A percentile compares a stretch with the other conserved stretches of the same genome.
Conservation (phyloP, 208 protist species). For the Trypanosoma boissoni region DNA sequence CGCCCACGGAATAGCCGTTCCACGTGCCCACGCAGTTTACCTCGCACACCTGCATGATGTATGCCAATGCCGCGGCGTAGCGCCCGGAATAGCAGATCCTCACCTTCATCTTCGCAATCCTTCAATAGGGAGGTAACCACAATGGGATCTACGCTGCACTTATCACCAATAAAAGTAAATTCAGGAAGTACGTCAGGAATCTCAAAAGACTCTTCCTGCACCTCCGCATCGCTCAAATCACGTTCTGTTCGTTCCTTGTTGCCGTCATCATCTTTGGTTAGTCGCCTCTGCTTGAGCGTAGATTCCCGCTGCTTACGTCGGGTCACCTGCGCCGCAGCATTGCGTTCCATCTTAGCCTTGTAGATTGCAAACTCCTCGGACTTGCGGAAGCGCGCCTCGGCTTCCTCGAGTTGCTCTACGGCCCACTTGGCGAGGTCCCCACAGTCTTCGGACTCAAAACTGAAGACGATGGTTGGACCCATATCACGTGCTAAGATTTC, state of each 20-base stretch:
- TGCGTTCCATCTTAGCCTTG: conserved; percentile 56
- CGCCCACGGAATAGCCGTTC: conserved; percentile 92
- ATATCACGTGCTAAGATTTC: conserved; percentile 83
- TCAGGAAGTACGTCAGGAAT: conserved; percentile 84
- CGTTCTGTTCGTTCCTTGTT: conserved; percentile 50
- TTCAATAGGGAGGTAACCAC: conserved; percentile 44
- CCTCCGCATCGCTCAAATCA: conserved; percentile 47
- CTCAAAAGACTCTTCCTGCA: conserved; percentile 52
- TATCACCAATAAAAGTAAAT: conserved; percentile 81
- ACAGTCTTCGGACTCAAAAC: conserved; percentile 87
- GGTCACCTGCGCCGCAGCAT: conserved; percentile 56
- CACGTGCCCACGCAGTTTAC: conserved; percentile 84
- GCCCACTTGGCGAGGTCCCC: conserved; percentile 82
- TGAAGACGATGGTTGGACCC: conserved; percentile 91
- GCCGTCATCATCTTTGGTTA: conserved; percentile 73
- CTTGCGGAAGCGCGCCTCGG: conserved; percentile 72
- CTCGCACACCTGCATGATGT: conserved; percentile 90
- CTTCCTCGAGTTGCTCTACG: conserved; percentile 70
- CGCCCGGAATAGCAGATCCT: conserved; percentile 62
- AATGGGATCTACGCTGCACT: conserved; percentile 43
- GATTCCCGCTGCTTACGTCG: conserved; percentile 65
- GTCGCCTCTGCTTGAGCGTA: conserved; percentile 71
- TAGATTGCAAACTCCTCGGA: conserved; percentile 88
- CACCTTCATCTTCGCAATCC: conserved; percentile 68
- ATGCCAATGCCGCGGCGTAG: conserved; percentile 89